Conservation (phyloP, 768 basidiomycete genomes). For the Kwoniella dejecticola region DNA sequence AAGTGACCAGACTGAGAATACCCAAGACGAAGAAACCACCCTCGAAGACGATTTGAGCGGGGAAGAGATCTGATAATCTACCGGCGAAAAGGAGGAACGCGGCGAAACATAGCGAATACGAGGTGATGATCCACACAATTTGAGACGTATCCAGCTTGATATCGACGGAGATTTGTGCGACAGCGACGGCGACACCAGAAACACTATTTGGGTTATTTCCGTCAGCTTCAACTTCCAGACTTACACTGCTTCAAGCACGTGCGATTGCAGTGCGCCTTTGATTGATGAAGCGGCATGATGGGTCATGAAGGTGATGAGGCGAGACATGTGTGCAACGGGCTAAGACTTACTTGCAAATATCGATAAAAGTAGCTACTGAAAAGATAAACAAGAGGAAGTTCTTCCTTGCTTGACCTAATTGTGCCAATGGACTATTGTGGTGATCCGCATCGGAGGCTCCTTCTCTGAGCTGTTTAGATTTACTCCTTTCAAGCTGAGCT, state of each 20-base stretch:
- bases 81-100: constrained; percentile 52
- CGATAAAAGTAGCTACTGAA: constrained; percentile 32
- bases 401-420: constrained; percentile 25
- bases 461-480: constrained; percentile 5
- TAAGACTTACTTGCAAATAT: constrained; percentile 22
- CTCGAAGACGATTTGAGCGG: constrained; percentile 58
- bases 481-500: not conserved
- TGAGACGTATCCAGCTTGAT: constrained; percentile 36
- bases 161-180: constrained; percentile 40
- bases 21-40: constrained; percentile 59
- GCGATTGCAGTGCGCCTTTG: too few relatives aligned
- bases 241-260: too few relatives aligned
- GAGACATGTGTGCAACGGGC: too few relatives aligned
- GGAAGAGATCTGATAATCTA: constrained; percentile 49
- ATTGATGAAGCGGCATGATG: too few relatives aligned
- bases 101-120: constrained; percentile 39
- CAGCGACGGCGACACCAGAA: constrained; percentile 45
- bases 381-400: constrained; percentile 33
- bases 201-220: constrained; percentile 63
- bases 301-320: too few relatives aligned
- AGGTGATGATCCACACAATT: constrained; percentile 48
- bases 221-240: too few relatives aligned
- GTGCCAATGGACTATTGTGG: constrained; percentile 21
- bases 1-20: constrained; percentile 59
- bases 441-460: constrained; percentile 6